phyloP scores from a whole-genome alignment of 2,329 filamentous ascomycete genomes.

The Xylaria sp. region DNA sequence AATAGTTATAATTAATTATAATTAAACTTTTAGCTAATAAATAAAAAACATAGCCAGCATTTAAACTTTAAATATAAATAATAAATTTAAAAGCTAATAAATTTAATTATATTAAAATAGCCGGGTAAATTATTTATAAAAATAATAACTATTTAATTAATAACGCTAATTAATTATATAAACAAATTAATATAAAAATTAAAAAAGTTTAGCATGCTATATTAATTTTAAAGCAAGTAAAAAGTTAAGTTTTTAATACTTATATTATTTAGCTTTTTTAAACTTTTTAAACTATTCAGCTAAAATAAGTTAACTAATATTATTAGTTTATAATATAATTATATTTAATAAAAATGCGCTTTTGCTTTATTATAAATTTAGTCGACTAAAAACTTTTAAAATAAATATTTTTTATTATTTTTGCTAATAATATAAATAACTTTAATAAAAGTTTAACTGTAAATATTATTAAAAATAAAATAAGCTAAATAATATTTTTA shows the following conservation, averaged over 20 bases:
- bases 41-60: not conserved
- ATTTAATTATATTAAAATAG: conserved; percentile 4
- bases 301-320: conserved; percentile 5
- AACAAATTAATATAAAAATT: conserved; percentile 8
- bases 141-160: conserved; percentile 6
- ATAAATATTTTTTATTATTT: not conserved
- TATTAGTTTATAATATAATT: conserved; percentile 3
- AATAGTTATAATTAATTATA: conserved; percentile 2
- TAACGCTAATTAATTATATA: not conserved
- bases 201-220: not conserved
- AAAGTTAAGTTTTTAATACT: not conserved
- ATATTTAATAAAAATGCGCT: not conserved
- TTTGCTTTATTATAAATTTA: not conserved
- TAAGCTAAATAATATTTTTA: conserved; percentile 9
- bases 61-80: not conserved
- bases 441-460: not conserved
- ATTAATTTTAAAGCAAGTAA: conserved; percentile 4
- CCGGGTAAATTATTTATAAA: conserved; percentile 5
- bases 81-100: not conserved
- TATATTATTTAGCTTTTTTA: conserved; percentile 6
- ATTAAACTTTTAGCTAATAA: conserved; percentile 6
- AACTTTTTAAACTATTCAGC: not conserved
- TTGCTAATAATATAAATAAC: conserved; percentile 7
- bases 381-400: not conserved
- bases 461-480: conserved; percentile 8